Base-by-base conservation (phyloP, 129 eudicot species). In the Mikania micrantha region DNA sequence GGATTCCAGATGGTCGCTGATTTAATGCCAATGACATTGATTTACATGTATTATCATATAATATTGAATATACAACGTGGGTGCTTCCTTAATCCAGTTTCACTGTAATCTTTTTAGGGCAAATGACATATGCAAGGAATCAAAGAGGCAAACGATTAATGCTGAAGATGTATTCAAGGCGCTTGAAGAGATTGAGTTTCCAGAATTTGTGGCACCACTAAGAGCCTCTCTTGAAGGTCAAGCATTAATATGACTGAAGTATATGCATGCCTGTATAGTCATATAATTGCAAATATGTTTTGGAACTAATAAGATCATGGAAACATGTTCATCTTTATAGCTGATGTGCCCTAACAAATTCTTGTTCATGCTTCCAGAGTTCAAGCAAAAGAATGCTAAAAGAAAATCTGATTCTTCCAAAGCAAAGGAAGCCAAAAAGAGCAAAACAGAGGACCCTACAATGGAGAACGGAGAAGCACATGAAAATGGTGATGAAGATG, bases 141-240 rank as follows among this genome's bases (percentile, higher is more conserved):
- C 95, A 0, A 89, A 85, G 75, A 81, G 99, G 78, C 95, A 93
- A 67, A 93, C 85, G 15, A 81, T 88, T 13, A 88, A 50, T 39
- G 92, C 92, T 22, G 91, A 88, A 42, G 96, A 88, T 67, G 99
- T 93, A 56, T 83, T 89, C 36, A 86, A 85, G 67, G 99, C 99
- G 4, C 86, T 93, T 10, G 96, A 93, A 59, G 98, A 93, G 74
- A 93, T 93, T 9, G 98, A 93, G 74, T 93, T 93, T 77, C 70
- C 87, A 21, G 98, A 93, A 69, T 79, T 88, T 40, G 66, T 86
- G 74, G 92, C 69, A 24, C 85, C 98, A 31, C 87, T 93, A 49
- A 84, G 82, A 73, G 78, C 79, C 47, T 78, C 92, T 64, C 96
- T 93, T 65, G 87, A 79, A 80, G 96, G 99, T 67, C 28, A 12